Conservation (phyloP, 306 rosid species). For the Cucurbita moschata region DNA sequence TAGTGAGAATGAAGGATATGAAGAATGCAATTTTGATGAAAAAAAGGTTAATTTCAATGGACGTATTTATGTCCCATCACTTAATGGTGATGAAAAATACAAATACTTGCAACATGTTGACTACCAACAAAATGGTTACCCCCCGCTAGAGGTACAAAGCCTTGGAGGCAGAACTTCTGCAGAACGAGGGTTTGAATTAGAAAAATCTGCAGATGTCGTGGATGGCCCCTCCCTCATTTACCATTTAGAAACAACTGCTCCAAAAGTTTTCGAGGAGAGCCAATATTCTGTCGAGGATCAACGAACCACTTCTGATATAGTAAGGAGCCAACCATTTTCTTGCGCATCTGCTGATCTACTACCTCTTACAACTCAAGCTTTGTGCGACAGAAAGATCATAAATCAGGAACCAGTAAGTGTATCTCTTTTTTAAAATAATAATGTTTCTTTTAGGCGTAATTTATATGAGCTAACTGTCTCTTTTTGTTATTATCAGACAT, state of each 20-base stretch:
- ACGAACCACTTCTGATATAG: conserved; percentile 12
- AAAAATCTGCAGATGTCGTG: conserved; percentile 9
- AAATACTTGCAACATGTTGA: background rate
- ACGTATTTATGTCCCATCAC: background rate
- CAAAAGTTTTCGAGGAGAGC: conserved; percentile 22
- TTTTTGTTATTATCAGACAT: conserved; percentile 32
- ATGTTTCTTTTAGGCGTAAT: background rate
- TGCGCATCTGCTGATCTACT: conserved; percentile 17
- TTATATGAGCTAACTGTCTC: conserved; percentile 12
- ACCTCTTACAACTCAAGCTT: conserved; percentile 16
- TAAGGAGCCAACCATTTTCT: conserved; percentile 19
- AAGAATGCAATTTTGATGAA: background rate
- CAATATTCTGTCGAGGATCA: conserved; percentile 22
- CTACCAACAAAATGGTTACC: background rate
- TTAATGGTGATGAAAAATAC: background rate
- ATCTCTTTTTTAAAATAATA: background rate
- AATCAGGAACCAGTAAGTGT: conserved; percentile 41
- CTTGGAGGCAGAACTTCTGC: background rate
- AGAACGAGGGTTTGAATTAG: conserved; percentile 9
- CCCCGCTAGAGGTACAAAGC: background rate
- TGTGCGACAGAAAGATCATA: conserved; percentile 5
- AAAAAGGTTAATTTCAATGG: background rate
- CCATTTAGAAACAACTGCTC: conserved; percentile 15
- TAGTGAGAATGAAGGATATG: background rate
- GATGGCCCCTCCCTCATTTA: conserved; percentile 4